Evolutionary conservation across 495 filamentous ascomycete species (phyloP), one percentile per base, ranked within the genome.

Genomic region (Aspergillus mulundensis): DNA sequence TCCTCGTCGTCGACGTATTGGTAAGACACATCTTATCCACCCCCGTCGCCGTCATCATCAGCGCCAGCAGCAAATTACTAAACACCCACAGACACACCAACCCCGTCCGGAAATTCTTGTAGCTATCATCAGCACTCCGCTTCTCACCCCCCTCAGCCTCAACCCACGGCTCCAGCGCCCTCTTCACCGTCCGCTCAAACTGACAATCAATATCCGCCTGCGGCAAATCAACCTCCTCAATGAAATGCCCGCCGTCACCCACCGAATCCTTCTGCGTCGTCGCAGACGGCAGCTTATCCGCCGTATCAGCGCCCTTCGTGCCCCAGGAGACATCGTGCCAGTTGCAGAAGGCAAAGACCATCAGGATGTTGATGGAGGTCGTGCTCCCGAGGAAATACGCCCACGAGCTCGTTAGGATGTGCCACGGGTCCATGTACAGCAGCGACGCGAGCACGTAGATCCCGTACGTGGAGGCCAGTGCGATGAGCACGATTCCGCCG

Each of bases 291-390:
- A 98, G 76, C 14, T 88, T 89, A 54, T 97, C 94, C 39, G 87
- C 88, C 76, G 96, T 96, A 74, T 98, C 94, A 5, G 94, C 90
- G 68, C 94, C 94, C 79, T 98, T 97, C 69, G 94, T 97, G 78
- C 94, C 94, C 94, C 94, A 98, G n/a, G 93, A 96, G 45, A 98
- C 94, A 70, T 98, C 94, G 77, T 98, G 94, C 94, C 94, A 98
- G 78, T 98, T 98, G 82, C 91, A 93, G 84, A 96, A 98, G 55
- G 78, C 90, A 75, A 97, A 98, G 55, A 98, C 91, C 79, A 92
- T 97, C 64, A 98, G 83, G 58, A 98, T 91, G 73, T 98, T 98
- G 86, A 96, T 90, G 70, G 95, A 96, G 20, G 91, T 95, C 10
- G 94, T 93, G 84, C 94, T 93, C 62, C 93, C 82, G 44, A 93